Evolutionary conservation across 306 rosid genomes (phyloP), one percentile per base, ranked within the genome.

Genomic region (Medicago ruthenica): DNA sequence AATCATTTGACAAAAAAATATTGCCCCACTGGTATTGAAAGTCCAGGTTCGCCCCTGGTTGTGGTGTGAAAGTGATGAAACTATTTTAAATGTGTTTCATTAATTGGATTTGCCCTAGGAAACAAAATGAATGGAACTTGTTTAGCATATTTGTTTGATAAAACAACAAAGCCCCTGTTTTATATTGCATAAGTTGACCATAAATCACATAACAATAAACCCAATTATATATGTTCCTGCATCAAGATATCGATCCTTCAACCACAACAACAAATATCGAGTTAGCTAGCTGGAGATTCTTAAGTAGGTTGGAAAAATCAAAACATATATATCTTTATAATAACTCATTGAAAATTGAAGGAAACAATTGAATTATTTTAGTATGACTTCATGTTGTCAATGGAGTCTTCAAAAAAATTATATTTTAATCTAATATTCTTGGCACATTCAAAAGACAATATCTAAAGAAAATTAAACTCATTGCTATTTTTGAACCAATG

Each of bases 81-180:
- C 64, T 58, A 58, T 22, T 58, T 58, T 1, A 22, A 22, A 58
- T 58, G 64, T 58, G 0, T 22, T 58, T 12, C 37, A 13, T 22
- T 58, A 12, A 11, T 58, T 58, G 64, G 64, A 58, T 22, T 58
- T 58, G 24, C 36, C 64, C 39, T 22, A 13, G 9, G 6, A 58
- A 22, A 58, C 64, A 58, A 58, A 58, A 58, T 58, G 39, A 58
- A 22, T 22, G 64, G 9, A 58, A 58, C 64, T 58, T 58, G 64
- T 12, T 50, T 58, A 58, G 37, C 57, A 50, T 50, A n/a, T 17
- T 50, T 50, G 18, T 13, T 10, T 9, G 20, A 58, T 4, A 12
- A 58, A 22, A 22, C n/a, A 58, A 58, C 7, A 50, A n/a, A n/a
- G 18, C 51, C 51, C 7, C 7, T 0, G 14, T 45, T 45, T 13